These are phyloP conservation scores for Naganishia antarctica DNA, from an alignment of 768 basidiomycete genomes.

Conservation along the genomic window DNA sequence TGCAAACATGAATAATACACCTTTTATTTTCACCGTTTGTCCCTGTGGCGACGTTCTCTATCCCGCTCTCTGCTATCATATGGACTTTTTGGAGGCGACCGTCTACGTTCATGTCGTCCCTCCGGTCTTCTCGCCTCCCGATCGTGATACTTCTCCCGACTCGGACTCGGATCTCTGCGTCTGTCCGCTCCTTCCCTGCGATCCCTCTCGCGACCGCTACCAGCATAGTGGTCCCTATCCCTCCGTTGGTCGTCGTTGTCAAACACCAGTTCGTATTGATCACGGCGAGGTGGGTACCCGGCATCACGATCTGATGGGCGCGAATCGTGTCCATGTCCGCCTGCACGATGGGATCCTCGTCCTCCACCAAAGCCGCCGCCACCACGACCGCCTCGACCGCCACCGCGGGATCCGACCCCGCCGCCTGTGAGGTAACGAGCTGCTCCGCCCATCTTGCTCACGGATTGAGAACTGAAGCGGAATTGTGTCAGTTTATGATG, in stretches of 20 bases:
- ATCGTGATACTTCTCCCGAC: conserved; percentile 19
- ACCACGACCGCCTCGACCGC: conserved; percentile 41
- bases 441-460: conserved; percentile 73
- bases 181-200: neutral
- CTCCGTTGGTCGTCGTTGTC: conserved; percentile 56
- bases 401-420: conserved; percentile 24
- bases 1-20: neutral
- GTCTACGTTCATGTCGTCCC: conserved; percentile 40
- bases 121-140: conserved; percentile 27
- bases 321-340: conserved; percentile 50
- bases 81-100: conserved; percentile 31
- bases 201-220: conserved; percentile 30
- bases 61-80: conserved; percentile 34
- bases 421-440: conserved; percentile 60
- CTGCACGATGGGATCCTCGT: conserved; percentile 60
- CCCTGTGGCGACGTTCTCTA: conserved; percentile 32
- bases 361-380: conserved; percentile 55
- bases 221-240: conserved; percentile 15
- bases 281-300: conserved; percentile 39
- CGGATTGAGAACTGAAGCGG: conserved; percentile 73
- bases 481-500: conserved; percentile 5
- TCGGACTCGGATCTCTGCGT: conserved; percentile 4
- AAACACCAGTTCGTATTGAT: conserved; percentile 75
- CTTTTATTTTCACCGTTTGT: conserved; percentile 10
- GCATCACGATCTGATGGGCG: conserved; percentile 12